phyloP scores from a whole-genome alignment of 2,329 filamentous ascomycete genomes.

The Sphaerostilbella broomeana region DNA sequence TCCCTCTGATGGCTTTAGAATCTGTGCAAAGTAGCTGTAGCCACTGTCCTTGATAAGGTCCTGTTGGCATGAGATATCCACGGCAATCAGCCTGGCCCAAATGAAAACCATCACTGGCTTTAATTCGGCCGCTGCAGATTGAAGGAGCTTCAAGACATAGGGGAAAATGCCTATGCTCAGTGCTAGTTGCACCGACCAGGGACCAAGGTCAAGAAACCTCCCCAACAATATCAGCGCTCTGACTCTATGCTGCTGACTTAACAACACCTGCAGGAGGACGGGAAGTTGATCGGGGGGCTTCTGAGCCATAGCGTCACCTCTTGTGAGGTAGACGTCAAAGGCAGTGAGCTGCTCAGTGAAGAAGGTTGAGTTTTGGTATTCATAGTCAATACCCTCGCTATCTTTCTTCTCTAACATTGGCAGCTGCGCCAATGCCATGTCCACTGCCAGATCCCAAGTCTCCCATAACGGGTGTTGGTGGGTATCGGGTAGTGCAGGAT shows the following conservation, averaged over 20 bases:
- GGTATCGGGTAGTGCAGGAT: conserved; percentile 85
- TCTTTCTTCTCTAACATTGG: conserved; percentile 77
- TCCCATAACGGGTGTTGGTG: conserved; percentile 93
- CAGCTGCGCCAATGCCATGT: conserved; percentile 87
- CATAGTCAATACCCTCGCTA: conserved; percentile 67
- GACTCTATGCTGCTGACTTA: conserved; percentile 91
- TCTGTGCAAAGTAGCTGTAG: conserved; percentile 92
- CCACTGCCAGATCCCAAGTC: conserved; percentile 95
- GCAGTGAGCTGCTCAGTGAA: conserved; percentile 96
- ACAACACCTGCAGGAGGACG: conserved; percentile 88
- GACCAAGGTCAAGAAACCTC: conserved; percentile 88
- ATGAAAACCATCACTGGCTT: conserved; percentile 99
- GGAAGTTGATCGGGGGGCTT: conserved; percentile 91
- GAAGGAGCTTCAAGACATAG: conserved; percentile 93
- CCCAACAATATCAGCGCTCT: conserved; percentile 86
- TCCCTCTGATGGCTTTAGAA: conserved; percentile 75
- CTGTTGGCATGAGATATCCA: conserved; percentile 87
- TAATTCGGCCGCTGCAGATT: conserved; percentile 88
- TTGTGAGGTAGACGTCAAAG: conserved; percentile 89
- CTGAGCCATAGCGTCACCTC: conserved; percentile 72
- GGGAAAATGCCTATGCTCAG: conserved; percentile 98
- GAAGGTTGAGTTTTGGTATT: conserved; percentile 91
- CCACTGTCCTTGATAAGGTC: conserved; percentile 96
- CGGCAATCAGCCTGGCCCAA: conserved; percentile 91
- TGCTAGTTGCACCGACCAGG: conserved; percentile 97